phyloP scores from a whole-genome alignment of 2,329 filamentous ascomycete species.

The Talaromyces atroroseus region DNA sequence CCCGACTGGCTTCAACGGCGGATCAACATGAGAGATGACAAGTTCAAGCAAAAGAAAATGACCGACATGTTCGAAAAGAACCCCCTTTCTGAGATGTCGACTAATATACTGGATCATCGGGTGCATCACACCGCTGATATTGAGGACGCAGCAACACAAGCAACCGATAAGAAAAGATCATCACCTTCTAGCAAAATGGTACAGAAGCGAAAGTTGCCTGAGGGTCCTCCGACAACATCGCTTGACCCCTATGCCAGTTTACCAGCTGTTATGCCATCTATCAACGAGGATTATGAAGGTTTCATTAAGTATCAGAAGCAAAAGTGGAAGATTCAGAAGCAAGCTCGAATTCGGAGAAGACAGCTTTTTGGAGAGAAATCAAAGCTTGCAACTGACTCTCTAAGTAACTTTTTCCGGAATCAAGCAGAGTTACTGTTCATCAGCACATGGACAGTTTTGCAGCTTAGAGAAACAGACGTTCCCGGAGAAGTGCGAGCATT shows the following conservation, averaged over 20 bases:
- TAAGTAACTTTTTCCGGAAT: slow-evolving; percentile 75
- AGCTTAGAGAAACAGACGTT: slow-evolving; percentile 73
- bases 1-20: slow-evolving; percentile 94
- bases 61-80: slow-evolving; percentile 74
- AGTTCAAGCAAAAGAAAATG: slow-evolving; percentile 97
- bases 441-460: slow-evolving; percentile 90
- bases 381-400: slow-evolving; percentile 53
- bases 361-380: slow-evolving; percentile 89
- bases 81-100: slow-evolving; percentile 67
- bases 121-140: slow-evolving; percentile 58
- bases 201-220: slow-evolving; percentile 70
- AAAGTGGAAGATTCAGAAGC: slow-evolving; percentile 98
- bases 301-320: slow-evolving; percentile 94
- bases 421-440: slow-evolving; percentile 87
- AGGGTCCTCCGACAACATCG: slow-evolving; percentile 55
- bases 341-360: slow-evolving; percentile 74
- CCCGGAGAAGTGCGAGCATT: slow-evolving; percentile 84
- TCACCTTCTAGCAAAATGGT: slow-evolving; percentile 50
- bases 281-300: slow-evolving; percentile 77
- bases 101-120: slow-evolving; percentile 56
- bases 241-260: slow-evolving; percentile 75
- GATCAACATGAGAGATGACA: slow-evolving; percentile 93
- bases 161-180: slow-evolving; percentile 61
- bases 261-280: slow-evolving; percentile 75
- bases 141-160: slow-evolving; percentile 66